Base-by-base conservation (phyloP, 148 eudicot species). In the Vaccinium darrowii region DNA sequence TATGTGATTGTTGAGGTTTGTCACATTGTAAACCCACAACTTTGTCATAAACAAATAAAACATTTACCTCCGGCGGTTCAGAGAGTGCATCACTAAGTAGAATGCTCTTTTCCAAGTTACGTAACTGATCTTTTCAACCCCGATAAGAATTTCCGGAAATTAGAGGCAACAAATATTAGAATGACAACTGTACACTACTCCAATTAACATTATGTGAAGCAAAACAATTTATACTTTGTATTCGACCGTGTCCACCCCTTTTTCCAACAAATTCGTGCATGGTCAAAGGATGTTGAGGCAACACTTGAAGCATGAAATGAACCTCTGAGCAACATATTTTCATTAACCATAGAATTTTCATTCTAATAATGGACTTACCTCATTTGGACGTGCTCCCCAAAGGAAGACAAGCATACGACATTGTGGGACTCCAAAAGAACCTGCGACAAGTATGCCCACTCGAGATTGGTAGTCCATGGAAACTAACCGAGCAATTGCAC, bases 351-450 rank as follows among this genome's bases (percentile, higher is more conserved):
- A 4, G 3, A 15, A 18, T 74, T 18, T 74, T 74, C 14, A 13
- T 47, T n/a, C 47, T 23, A 2, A 7, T 49, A 56, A 23, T 11
- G 19, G 36, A 81, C 87, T 87, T 73, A 75, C 91, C 89, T 87
- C 88, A 8, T 21, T 60, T 51, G 76, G 49, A 80, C n/a, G 58
- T 6, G 89, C 91, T 77, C 89, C 91, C 91, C 91, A 89, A 65
- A 89, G 79, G 79, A 89, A 89, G 10, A 87, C 81, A 9, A 88
- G 83, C 84, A 85, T 53, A 8, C 88, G 81, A 58, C 85, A 89
- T 43, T 89, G 91, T 5, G 91, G 86, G 27, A 87, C 86, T 11
- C 91, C 91, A 84, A 83, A 89, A 11, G 86, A 79, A 36, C 91
- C 89, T 6, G 88, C 89, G 25, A 86, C 89, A 84, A 89, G 86